Percentiles rank a stretch among this genome's conserved stretches.
Evolutionary conservation across 192 early-diverging fungal genomes (phyloP).

Genomic region (Chytriomyces hyalinus): DNA sequence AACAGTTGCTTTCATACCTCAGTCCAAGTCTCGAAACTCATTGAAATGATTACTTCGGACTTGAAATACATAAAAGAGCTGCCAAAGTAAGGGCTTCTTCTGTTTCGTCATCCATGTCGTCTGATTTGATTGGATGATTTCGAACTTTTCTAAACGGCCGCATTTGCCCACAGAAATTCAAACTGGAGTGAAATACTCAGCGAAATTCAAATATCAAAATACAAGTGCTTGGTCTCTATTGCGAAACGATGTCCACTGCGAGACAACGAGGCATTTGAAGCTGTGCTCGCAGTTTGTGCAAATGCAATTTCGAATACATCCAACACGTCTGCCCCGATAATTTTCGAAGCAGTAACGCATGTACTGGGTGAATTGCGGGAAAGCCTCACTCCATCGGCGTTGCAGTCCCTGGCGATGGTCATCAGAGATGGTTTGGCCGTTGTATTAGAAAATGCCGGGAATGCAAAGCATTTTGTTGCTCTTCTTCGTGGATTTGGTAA

Average conservation of each 20-base stretch:
- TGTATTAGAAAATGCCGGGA: conserved; percentile 27
- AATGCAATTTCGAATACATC: conserved; percentile 36
- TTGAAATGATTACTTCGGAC: no score
- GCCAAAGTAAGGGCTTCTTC: no score
- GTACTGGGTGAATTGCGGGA: neutral
- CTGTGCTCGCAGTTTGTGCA: conserved; percentile 9
- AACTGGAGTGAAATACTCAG: conserved; percentile 29
- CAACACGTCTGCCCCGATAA: conserved; percentile 20
- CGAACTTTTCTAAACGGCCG: neutral
- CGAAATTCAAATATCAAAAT: conserved; percentile 18
- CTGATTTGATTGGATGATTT: conserved; percentile 1
- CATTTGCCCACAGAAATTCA: conserved; percentile 5
- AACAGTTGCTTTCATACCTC: neutral
- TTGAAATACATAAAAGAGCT: no score
- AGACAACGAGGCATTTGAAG: neutral
- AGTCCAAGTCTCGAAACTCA: neutral
- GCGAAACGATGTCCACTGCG: neutral
- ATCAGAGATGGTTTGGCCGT: neutral
- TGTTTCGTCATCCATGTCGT: no score
- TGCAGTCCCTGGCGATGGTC: neutral
- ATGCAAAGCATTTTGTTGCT: conserved; percentile 28
- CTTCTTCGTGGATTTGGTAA: neutral
- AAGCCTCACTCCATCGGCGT: neutral
- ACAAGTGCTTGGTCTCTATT: neutral
- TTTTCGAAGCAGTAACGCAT: neutral